These are phyloP conservation scores for Auriscalpium microsporum DNA, from an alignment of 768 basidiomycete genomes.

Conservation along the genomic window DNA sequence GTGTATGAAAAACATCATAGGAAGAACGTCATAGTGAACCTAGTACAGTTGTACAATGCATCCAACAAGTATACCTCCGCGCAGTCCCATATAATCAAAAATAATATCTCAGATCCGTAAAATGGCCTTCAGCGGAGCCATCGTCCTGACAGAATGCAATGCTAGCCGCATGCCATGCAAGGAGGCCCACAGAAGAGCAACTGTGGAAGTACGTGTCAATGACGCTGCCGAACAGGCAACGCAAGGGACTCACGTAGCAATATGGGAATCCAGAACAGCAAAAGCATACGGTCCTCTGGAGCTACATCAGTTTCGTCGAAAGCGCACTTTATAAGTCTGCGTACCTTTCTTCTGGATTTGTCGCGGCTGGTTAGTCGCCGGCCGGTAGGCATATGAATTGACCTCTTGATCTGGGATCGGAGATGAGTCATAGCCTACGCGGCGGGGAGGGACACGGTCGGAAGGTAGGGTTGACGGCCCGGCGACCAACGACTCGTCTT, in stretches of 20 bases:
- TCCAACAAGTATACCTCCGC: too few species aligned
- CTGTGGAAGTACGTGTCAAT: slow-evolving; percentile 7
- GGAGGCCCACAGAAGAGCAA: slow-evolving; percentile 27
- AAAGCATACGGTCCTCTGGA: slow-evolving; percentile 76
- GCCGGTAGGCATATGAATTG: slow-evolving; percentile 58
- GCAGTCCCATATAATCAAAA: not conserved
- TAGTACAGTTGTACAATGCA: too few species aligned
- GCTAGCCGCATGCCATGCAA: slow-evolving; percentile 18
- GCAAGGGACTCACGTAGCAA: slow-evolving; percentile 49
- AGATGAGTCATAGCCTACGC: slow-evolving; percentile 36
- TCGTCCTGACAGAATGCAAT: slow-evolving; percentile 10
- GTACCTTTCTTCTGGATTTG: slow-evolving; percentile 60
- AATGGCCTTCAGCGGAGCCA: slow-evolving; percentile 9
- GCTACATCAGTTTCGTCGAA: slow-evolving; percentile 3
- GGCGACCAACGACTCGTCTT: slow-evolving; percentile 1
- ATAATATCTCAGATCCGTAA: slow-evolving; percentile 7
- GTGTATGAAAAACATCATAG: too few species aligned
- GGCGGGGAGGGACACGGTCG: slow-evolving; percentile 23
- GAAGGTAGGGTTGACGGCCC: slow-evolving; percentile 17
- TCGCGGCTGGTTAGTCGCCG: slow-evolving; percentile 34
- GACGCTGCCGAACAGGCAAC: not conserved
- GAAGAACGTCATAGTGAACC: too few species aligned
- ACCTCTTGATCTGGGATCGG: slow-evolving; percentile 59
- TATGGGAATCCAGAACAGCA: slow-evolving; percentile 83
- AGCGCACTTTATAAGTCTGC: slow-evolving; percentile 18